Conservation (phyloP, 768 basidiomycete species). For the Leucosporidium scottii region DNA sequence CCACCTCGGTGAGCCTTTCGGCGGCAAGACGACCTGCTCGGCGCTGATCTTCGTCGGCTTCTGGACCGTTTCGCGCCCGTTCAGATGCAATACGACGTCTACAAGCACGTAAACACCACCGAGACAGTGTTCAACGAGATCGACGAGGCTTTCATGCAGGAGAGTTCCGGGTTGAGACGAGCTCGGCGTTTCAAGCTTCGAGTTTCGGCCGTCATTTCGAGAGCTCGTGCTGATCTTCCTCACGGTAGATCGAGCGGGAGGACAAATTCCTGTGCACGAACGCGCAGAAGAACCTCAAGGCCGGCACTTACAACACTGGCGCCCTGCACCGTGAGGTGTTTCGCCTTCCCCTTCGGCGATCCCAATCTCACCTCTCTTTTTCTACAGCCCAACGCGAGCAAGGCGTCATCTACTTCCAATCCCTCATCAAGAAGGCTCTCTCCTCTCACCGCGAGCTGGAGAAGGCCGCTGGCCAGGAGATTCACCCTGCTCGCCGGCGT, state of each 20-base stretch:
- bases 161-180: background rate
- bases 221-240: background rate
- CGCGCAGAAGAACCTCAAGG: background rate
- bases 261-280: constrained; percentile 2
- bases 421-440: background rate
- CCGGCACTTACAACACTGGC: background rate
- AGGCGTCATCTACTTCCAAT: background rate
- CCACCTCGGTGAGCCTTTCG: background rate
- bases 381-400: background rate
- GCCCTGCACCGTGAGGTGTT: background rate
- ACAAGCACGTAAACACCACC: background rate
- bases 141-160: background rate
- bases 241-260: background rate
- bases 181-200: no score
- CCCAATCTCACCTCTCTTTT: background rate
- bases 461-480: background rate
- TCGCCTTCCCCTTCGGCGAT: background rate
- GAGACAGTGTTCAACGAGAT: background rate
- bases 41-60: no score
- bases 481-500: background rate
- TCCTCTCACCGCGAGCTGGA: background rate
- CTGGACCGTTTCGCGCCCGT: background rate
- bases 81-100: constrained; percentile 1
- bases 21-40: no score
- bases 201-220: no score